Percentiles rank a stretch among this genome's conserved stretches.
These are phyloP conservation scores for Erythrobasidium yunnanense DNA, from an alignment of 768 basidiomycete genomes.

Conservation along the genomic window DNA sequence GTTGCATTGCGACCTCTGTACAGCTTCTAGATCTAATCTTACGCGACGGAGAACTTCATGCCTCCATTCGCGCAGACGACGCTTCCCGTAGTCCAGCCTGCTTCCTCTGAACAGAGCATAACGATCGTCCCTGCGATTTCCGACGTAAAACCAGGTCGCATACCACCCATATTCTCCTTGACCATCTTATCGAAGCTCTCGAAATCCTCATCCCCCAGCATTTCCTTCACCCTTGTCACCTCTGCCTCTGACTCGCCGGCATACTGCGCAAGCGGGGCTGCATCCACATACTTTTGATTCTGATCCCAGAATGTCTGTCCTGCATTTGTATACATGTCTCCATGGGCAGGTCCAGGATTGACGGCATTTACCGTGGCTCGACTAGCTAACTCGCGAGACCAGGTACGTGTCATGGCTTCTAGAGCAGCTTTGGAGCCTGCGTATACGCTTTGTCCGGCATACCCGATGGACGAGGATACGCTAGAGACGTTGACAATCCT, in stretches of 20 bases:
- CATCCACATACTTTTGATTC: slow-evolving; percentile 21
- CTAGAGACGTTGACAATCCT: slow-evolving; percentile 16
- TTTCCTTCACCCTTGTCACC: neutral
- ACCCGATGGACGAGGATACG: slow-evolving; percentile 17
- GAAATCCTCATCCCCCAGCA: neutral
- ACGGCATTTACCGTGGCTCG: slow-evolving; percentile 15
- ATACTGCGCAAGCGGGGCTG: slow-evolving; percentile 10
- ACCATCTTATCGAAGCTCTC: slow-evolving; percentile 4
- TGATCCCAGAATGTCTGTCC: slow-evolving; percentile 13
- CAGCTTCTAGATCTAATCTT: neutral
- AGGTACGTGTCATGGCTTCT: slow-evolving; percentile 19
- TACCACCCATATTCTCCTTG: neutral
- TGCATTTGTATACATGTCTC: slow-evolving; percentile 18
- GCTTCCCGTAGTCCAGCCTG: slow-evolving; percentile 3
- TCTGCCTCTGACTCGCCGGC: neutral
- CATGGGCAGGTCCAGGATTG: slow-evolving; percentile 14
- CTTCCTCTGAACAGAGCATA: slow-evolving; percentile 18
- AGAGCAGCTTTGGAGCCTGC: slow-evolving; percentile 15
- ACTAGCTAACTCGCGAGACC: slow-evolving; percentile 10
- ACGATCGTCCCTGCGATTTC: slow-evolving; percentile 18
- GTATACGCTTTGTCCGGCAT: slow-evolving; percentile 13
- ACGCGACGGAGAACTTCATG: slow-evolving; percentile 11
- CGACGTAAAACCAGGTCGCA: slow-evolving; percentile 7
- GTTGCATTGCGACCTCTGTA: too few species aligned
- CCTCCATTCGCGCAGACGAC: slow-evolving; percentile 16